These are phyloP conservation scores for Phyllosticta citribraziliensis DNA, from an alignment of 2,329 filamentous ascomycete genomes.

Conservation along the genomic window DNA sequence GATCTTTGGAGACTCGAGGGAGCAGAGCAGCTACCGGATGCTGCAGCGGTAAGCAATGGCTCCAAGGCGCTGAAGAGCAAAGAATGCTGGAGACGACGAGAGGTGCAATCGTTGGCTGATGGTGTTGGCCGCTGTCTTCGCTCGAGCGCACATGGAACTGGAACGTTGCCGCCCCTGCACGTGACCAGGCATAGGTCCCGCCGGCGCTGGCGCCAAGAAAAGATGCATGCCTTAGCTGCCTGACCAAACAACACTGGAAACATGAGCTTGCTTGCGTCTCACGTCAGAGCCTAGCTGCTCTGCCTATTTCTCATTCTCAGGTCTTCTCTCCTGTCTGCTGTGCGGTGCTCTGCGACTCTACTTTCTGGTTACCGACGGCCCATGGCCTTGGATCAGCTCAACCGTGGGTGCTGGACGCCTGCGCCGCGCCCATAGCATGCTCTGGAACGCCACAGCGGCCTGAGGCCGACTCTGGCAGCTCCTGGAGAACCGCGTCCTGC, in stretches of 20 bases:
- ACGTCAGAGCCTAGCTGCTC: no score
- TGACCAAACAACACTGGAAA: not conserved
- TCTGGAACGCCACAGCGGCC: not conserved
- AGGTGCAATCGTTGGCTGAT: not conserved
- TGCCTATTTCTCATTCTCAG: not conserved
- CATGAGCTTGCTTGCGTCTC: no score
- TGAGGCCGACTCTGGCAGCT: not conserved
- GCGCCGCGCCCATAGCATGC: not conserved
- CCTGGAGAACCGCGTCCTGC: not conserved
- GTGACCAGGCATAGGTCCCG: not conserved
- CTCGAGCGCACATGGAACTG: not conserved
- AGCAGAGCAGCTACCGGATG: slow-evolving; percentile 4
- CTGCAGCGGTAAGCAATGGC: slow-evolving; percentile 3
- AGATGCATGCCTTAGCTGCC: not conserved
- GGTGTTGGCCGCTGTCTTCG: not conserved
- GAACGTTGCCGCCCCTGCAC: not conserved
- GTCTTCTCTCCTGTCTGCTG: not conserved
- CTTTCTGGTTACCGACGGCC: not conserved
- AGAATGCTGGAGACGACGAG: slow-evolving; percentile 5
- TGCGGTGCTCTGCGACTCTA: not conserved
- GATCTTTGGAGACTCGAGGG: not conserved
- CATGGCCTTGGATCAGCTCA: not conserved
- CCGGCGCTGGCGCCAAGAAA: not conserved
- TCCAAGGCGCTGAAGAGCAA: slow-evolving; percentile 5
- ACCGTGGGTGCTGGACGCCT: not conserved